Evolutionary conservation across 306 rosid genomes (phyloP), one percentile per base, ranked within the genome.

Genomic region (Hylodesmum podocarpum): DNA sequence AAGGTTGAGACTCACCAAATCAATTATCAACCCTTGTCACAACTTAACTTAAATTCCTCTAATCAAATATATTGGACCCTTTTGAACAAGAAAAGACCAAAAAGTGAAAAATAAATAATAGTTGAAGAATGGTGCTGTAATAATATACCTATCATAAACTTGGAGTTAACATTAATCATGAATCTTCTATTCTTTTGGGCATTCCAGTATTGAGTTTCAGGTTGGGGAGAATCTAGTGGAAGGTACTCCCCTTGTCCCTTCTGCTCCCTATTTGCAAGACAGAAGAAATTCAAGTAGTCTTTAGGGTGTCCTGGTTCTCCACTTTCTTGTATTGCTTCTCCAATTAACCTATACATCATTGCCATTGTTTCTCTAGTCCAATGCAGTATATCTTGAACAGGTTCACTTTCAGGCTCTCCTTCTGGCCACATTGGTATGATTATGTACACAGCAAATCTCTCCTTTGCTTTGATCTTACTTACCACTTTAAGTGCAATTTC

Each of bases 371-470:
- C 89, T 77, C 97, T 90, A 0, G 92, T 90, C 97, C 97, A 90
- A 70, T 92, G 86, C 86, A 90, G 61, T 66, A 92, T 88, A 43
- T 92, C 98, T 59, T 83, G 87, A 71, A 95, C 98, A 1, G 85
- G 24, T 37, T 95, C 97, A 82, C 96, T 85, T 70, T 89, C 95
- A 47, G 97, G 88, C 40, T 67, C 72, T 16, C 97, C 97, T 84
- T 95, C 98, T 13, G 97, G 97, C 97, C 97, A 92, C 98, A 95
- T 92, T 34, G 98, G 97, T 15, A 95, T 87, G 43, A 92, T 88
- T 72, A 95, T 78, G 61, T 95, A 95, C 72, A 86, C 97, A 46
- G 92, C 83, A 77, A 95, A 95, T 1, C 92, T 87, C 86, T 95
- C 88, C 73, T 86, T 89, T 68, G 91, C 91, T 59, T 77, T 95